Evolutionary conservation across 225 moss, liverwort and hornwort species (phyloP), one percentile per base, ranked within the genome.

Genomic region (Pseudisothecium myosuroides): DNA sequence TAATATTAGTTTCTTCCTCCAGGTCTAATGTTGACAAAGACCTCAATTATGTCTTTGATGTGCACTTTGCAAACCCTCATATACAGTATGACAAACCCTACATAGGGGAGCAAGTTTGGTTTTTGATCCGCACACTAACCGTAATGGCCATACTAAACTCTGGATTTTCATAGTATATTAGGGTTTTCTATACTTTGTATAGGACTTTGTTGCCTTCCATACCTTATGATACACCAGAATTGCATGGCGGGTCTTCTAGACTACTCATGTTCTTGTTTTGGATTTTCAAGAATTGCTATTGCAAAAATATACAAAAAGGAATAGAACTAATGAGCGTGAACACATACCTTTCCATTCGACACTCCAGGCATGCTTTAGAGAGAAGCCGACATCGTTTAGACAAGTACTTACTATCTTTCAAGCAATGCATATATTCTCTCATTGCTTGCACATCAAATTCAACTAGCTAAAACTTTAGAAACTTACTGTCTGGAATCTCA

Each of bases 341-440:
- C 87, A 52, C 41, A 12, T 90, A 93, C 94, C 94, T 93, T 36
- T 97, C 97, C 98, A 99, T 99, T 50, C 97, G 97, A 90, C 98
- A 99, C 81, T 95, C 95, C 50, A 99, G 92, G 84, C 97, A 99
- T 31, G 94, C 82, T 85, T 95, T 99, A 2, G 97, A 99, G 74
- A 96, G 92, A 10, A 90, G 86, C 88, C 96, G 97, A 85, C 98
- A 99, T 56, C 95, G 95, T 89, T 95, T 96, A 45, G 98, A 97
- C 27, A 94, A 94, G 85, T 87, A 97, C 82, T 95, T 96, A 69
- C 90, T 96, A 81, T 96, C 95, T 88, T 95, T 97, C 90, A 99
- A 86, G 89, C 98, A 99, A 83, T 91, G 93, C 97, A 99, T 99
- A 68, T 99, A 99, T 27, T 88, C 93, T 82, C 93, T 95, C 98